Evolutionary conservation across 2,329 filamentous ascomycete species (phyloP).

Genomic region (Trichoderma lentiforme): DNA sequence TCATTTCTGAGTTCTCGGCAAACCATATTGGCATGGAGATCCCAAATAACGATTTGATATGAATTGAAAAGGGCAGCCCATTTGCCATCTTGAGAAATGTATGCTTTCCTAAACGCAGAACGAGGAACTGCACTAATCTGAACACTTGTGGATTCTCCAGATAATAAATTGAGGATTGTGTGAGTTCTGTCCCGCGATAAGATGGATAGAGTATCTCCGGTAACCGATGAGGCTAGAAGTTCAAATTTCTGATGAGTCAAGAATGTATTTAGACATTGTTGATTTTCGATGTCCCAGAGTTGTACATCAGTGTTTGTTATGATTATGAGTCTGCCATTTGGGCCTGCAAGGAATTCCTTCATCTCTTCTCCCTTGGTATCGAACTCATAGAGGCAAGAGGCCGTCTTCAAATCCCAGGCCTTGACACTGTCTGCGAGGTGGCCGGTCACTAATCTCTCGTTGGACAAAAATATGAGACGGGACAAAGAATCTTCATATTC

Average conservation of each 20-base stretch:
- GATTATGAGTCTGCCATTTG: neutral
- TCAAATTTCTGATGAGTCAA: neutral
- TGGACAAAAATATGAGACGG: neutral
- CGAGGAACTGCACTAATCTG: neutral
- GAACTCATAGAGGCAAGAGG: neutral
- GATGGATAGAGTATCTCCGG: neutral
- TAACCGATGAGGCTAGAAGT: neutral
- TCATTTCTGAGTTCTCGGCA: neutral
- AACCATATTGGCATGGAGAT: neutral
- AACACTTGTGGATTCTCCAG: neutral
- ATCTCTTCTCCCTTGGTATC: neutral
- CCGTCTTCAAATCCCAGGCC: neutral
- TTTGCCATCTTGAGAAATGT: neutral
- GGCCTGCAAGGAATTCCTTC: rapidly evolving
- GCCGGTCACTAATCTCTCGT: neutral
- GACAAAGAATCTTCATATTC: neutral
- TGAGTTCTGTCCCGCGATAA: neutral
- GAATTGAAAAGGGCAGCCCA: neutral
- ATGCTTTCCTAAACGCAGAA: rapidly evolving
- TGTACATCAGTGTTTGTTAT: neutral
- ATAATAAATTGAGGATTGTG: neutral
- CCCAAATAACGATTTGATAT: neutral
- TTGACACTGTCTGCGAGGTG: rapidly evolving
- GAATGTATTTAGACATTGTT: neutral
- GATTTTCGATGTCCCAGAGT: neutral